A percentile compares a stretch with the other conserved stretches of the same genome.
Evolutionary conservation across 192 early-diverging fungal genomes (phyloP).

Genomic region (Coemansia sp.): DNA sequence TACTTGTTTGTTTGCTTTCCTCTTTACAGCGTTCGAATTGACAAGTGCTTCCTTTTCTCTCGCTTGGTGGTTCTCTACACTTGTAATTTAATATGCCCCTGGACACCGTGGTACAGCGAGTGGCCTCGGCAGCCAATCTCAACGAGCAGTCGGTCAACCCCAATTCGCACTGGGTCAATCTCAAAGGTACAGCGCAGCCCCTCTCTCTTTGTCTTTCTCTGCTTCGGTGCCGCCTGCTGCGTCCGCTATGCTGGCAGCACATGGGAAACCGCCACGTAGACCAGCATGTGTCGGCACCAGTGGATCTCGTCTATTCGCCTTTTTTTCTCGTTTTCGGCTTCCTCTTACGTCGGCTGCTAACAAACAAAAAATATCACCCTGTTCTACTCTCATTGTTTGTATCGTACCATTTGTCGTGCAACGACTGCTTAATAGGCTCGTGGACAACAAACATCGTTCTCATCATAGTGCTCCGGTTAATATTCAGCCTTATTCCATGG

Average conservation of each 20-base stretch:
- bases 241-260: not conserved
- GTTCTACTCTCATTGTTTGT: too few relatives aligned
- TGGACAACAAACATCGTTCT: constrained; percentile 87
- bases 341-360: too few relatives aligned
- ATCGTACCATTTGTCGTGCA: not conserved
- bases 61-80: not conserved
- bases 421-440: constrained; percentile 62
- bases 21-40: not conserved
- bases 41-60: not conserved
- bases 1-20: not conserved
- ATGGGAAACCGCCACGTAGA: too few relatives aligned
- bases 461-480: constrained; percentile 72
- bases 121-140: constrained; percentile 52
- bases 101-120: constrained; percentile 50
- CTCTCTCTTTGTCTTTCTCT: not conserved
- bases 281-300: too few relatives aligned
- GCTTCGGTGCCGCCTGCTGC: not conserved
- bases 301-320: too few relatives aligned
- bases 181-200: constrained; percentile 36
- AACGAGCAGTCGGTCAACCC: constrained; percentile 53
- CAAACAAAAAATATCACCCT: too few relatives aligned
- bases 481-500: constrained; percentile 84
- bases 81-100: constrained; percentile 12
- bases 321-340: too few relatives aligned
- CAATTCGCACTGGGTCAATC: constrained; percentile 60